Percentiles rank a stretch among this genome's conserved stretches.
Evolutionary conservation across 495 filamentous ascomycete species (phyloP).

Genomic region (Pseudevernia furfuracea): DNA sequence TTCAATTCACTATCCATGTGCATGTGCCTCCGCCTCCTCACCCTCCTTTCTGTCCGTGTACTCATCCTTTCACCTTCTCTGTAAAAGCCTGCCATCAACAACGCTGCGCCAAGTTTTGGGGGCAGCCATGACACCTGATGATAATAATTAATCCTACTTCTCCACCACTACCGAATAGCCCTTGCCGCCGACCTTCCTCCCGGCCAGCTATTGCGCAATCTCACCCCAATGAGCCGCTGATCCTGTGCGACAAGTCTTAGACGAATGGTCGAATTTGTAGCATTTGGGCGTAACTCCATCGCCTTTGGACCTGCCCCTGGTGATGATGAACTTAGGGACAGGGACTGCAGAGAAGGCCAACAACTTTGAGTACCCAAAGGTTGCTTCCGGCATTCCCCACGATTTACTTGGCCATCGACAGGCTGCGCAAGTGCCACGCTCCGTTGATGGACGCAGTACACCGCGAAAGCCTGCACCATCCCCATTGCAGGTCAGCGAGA

Average conservation of each 20-base stretch:
- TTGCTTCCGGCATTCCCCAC: slow-evolving; percentile 9
- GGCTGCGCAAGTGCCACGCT: background rate
- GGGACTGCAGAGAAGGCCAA: slow-evolving; percentile 15
- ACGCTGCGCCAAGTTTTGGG: background rate
- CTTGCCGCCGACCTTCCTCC: slow-evolving; percentile 12
- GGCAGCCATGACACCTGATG: background rate
- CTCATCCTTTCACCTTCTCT: background rate
- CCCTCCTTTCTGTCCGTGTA: background rate
- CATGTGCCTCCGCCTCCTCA: no score
- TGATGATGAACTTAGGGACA: slow-evolving; percentile 10
- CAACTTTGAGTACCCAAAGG: slow-evolving; percentile 5
- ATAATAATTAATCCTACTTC: slow-evolving; percentile 18
- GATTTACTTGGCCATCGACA: slow-evolving; percentile 5
- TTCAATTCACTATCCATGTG: background rate
- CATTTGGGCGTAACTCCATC: slow-evolving; percentile 8
- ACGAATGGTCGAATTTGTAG: slow-evolving; percentile 6
- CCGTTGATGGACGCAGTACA: slow-evolving; percentile 11
- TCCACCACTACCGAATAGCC: background rate
- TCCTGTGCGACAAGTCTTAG: background rate
- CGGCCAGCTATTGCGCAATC: slow-evolving; percentile 11
- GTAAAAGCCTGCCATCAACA: background rate
- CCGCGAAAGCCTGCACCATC: slow-evolving; percentile 17
- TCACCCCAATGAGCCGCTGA: slow-evolving; percentile 1
- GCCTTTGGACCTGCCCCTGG: slow-evolving; percentile 1
- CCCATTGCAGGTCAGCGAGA: slow-evolving; percentile 49